These are phyloP conservation scores for Craterostigma plantagineum DNA, from an alignment of 257 asterid genomes.

Conservation along the genomic window DNA sequence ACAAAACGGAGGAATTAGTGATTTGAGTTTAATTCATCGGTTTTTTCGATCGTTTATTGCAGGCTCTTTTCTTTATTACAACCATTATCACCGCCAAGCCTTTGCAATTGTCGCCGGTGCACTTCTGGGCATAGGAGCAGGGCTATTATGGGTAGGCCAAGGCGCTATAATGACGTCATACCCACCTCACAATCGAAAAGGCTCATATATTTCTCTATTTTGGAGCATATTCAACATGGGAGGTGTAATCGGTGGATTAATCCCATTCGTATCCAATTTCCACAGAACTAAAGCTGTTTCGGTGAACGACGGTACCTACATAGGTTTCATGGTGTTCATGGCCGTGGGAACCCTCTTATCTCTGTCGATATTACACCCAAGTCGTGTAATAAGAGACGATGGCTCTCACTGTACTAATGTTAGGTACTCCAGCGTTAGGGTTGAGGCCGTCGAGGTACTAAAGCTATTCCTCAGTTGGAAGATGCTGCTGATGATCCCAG, in stretches of 20 bases:
- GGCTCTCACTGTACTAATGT: slow-evolving; percentile 66
- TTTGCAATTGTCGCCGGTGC: slow-evolving; percentile 76
- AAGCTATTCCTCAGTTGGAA: slow-evolving; percentile 63
- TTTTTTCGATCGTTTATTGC: too few relatives aligned
- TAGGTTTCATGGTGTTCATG: slow-evolving; percentile 89
- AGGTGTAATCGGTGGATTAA: slow-evolving; percentile 80
- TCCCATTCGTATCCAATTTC: slow-evolving; percentile 50
- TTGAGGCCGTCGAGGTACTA: slow-evolving; percentile 36
- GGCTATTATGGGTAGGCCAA: slow-evolving; percentile 79
- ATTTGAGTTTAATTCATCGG: too few relatives aligned
- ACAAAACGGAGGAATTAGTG: too few relatives aligned
- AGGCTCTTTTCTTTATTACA: slow-evolving; percentile 76
- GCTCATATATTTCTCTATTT: slow-evolving; percentile 60
- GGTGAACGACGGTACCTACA: slow-evolving; percentile 83
- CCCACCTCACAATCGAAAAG: slow-evolving; percentile 74
- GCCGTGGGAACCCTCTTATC: slow-evolving; percentile 41
- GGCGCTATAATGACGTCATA: slow-evolving; percentile 96
- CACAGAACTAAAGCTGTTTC: slow-evolving; percentile 36
- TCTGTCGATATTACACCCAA: slow-evolving; percentile 54
- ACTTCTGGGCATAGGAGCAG: slow-evolving; percentile 78
- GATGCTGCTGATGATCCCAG: slow-evolving; percentile 75
- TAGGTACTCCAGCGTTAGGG: slow-evolving; percentile 43
- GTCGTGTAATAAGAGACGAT: slow-evolving; percentile 52
- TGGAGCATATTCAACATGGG: slow-evolving; percentile 94
- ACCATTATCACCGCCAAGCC: slow-evolving; percentile 53